Base-by-base conservation (phyloP, 1,284 basidiomycete genomes). In the Retiboletus flavoniger region DNA sequence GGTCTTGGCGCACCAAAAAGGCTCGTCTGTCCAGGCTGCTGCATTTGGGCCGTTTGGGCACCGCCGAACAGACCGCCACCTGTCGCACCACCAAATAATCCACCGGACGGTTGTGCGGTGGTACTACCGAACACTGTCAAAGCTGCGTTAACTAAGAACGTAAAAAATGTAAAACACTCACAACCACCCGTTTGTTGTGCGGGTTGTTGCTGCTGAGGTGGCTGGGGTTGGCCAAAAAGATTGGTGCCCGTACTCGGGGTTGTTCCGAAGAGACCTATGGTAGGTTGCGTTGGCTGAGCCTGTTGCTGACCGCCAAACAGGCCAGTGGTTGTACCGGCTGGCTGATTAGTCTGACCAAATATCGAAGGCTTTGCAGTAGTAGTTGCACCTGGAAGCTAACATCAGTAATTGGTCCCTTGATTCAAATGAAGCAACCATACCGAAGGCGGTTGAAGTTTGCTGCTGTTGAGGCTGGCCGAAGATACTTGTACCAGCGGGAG, bases 31-130 rank as follows among this genome's bases (percentile, higher is more conserved):
- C 63, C 61, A 13, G 64, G 56, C 14, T 74, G 74, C 48, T 72
- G 73, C 4, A 51, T 42, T 50, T 67, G 69, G 36, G 63, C 62
- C 50, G 68, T 66, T 51, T 75, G 74, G 7, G 66, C 59, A 47
- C 68, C 65, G 41, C 82, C 79, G 62, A 90, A 88, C 14, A 88
- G 65, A 45, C 66, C 69, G 28, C 57, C 69, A 19, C 55, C 63
- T 50, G 65, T 60, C 40, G 63, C 57, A 14, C 57, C 58, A 28
- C 73, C 71, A 47, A 77, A 74, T 42, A 75, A 52, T 32, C 72
- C 69, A 24, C 62, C 63, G 38, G 57, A 60, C 28, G 59, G 63
- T 56, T 62, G 71, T 5, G 62, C 39, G 31, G 65, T 10, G 17
- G 64, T 62, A 35, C 32, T 45, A 34, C 67, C 67, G 50, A 60